Conservation (phyloP, 2,329 filamentous ascomycete species). For the Paramyrothecium roridum region DNA sequence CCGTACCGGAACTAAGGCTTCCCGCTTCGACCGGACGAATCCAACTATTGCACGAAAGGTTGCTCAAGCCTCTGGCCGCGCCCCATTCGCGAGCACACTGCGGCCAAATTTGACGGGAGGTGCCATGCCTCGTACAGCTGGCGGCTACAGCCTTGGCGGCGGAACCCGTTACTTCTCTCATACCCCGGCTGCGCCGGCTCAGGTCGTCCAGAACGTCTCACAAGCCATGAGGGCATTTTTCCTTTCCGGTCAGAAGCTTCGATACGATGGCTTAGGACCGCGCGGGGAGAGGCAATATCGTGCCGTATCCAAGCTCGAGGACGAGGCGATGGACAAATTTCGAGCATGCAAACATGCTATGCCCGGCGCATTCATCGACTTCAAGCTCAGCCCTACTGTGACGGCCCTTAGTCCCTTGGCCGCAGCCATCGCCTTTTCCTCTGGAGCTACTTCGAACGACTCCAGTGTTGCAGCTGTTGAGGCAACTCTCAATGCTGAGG, state of each 20-base stretch:
- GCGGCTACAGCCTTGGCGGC: conserved; percentile 77
- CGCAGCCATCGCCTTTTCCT: conserved; percentile 46
- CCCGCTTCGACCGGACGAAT: conserved; percentile 44
- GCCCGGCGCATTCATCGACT: conserved; percentile 84
- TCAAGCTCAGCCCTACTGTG: conserved; percentile 82
- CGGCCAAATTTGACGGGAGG: conserved; percentile 91
- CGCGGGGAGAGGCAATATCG: conserved; percentile 79
- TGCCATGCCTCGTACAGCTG: conserved; percentile 76
- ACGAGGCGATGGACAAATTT: conserved; percentile 69
- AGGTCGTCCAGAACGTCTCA: conserved; percentile 94
- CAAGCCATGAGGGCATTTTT: conserved; percentile 89
- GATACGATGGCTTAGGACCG: conserved; percentile 74
- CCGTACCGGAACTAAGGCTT: conserved; percentile 20
- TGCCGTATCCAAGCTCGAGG: conserved; percentile 69
- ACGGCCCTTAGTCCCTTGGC: conserved; percentile 78
- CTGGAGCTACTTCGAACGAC: conserved; percentile 37
- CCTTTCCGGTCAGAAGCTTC: conserved; percentile 83
- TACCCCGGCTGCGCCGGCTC: conserved; percentile 76
- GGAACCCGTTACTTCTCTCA: conserved; percentile 89
- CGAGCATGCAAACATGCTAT: conserved; percentile 49
- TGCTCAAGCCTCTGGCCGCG: conserved; percentile 65
- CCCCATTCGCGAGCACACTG: conserved; percentile 84
- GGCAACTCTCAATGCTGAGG: conserved; percentile 73
- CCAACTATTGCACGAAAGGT: conserved; percentile 48
- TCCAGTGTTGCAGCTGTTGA: conserved; percentile 35